These are phyloP conservation scores for Pholiota molesta DNA, from an alignment of 768 basidiomycete species.

Conservation along the genomic window DNA sequence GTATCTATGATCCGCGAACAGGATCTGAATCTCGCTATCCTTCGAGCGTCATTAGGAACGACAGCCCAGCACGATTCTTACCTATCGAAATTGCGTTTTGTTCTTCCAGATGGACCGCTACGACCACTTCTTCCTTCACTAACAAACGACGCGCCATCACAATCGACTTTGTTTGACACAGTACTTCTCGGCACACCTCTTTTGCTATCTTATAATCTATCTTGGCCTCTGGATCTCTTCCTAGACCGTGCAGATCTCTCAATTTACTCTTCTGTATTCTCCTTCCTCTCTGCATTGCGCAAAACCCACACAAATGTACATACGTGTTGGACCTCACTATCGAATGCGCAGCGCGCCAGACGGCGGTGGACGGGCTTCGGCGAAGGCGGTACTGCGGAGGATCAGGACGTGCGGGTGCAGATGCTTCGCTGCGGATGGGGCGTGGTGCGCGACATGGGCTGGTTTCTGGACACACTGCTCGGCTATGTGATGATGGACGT, in stretches of 20 bases:
- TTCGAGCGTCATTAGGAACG: slow-evolving; percentile 88
- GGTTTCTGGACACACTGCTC: slow-evolving; percentile 85
- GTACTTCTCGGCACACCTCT: slow-evolving; percentile 82
- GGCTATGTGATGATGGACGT: slow-evolving; percentile 92
- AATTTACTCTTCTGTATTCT: slow-evolving; percentile 76
- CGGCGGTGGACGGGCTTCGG: slow-evolving; percentile 86
- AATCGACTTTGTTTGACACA: slow-evolving; percentile 59
- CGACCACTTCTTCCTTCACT: slow-evolving; percentile 83
- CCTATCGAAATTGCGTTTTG: slow-evolving; percentile 72
- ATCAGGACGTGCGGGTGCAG: slow-evolving; percentile 61
- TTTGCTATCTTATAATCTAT: slow-evolving; percentile 66
- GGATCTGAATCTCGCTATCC: slow-evolving; percentile 83
- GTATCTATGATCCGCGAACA: slow-evolving; percentile 87
- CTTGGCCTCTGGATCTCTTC: slow-evolving; percentile 92
- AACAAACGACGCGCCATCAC: slow-evolving; percentile 39
- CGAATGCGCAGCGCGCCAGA: slow-evolving; percentile 82
- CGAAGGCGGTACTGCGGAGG: slow-evolving; percentile 82
- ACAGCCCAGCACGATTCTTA: slow-evolving; percentile 86
- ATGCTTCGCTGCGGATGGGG: slow-evolving; percentile 86
- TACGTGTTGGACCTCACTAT: slow-evolving; percentile 82
- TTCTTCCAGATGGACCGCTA: slow-evolving; percentile 79
- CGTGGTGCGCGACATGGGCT: slow-evolving; percentile 84
- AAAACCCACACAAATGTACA: slow-evolving; percentile 84
- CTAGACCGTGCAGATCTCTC: slow-evolving; percentile 75
- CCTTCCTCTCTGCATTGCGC: slow-evolving; percentile 81